Evolutionary conservation across 345 rosid genomes (phyloP).

Genomic region (Moricandia moricandioides): DNA sequence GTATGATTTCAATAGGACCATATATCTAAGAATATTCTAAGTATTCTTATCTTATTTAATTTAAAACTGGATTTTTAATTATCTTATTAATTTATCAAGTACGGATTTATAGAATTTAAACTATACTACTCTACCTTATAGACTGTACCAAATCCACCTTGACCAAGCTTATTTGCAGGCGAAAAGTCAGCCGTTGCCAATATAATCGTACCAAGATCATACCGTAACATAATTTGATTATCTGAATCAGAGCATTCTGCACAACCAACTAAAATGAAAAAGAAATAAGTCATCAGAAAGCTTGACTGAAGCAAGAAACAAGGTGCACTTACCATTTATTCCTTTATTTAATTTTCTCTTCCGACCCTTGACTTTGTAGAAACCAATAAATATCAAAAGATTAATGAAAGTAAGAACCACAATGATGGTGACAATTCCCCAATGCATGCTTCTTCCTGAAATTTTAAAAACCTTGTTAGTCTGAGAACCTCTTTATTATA

Average conservation of each 20-base stretch:
- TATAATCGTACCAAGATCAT: background rate
- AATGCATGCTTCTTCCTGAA: conserved; percentile 2
- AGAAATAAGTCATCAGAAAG: background rate
- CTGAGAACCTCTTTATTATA: background rate
- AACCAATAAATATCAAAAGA: background rate
- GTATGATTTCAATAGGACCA: background rate
- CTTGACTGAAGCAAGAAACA: background rate
- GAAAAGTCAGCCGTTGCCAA: background rate
- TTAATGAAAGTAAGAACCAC: conserved; percentile 6
- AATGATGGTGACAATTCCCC: conserved; percentile 5
- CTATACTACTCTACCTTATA: background rate
- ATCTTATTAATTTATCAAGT: no score
- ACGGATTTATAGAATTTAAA: background rate
- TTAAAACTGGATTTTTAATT: no score
- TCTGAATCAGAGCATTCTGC: conserved; percentile 6
- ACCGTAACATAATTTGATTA: background rate
- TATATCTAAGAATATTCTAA: no score
- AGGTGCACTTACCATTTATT: background rate
- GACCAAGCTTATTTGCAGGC: background rate
- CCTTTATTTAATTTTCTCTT: background rate
- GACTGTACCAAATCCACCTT: background rate
- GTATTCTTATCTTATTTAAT: no score
- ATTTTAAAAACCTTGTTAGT: background rate
- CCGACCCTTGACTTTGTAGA: background rate
- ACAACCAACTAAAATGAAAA: background rate